Evolutionary conservation across 768 basidiomycete genomes (phyloP), one percentile per base, ranked within the genome.

Genomic region (Sistotremastrum suecicum): DNA sequence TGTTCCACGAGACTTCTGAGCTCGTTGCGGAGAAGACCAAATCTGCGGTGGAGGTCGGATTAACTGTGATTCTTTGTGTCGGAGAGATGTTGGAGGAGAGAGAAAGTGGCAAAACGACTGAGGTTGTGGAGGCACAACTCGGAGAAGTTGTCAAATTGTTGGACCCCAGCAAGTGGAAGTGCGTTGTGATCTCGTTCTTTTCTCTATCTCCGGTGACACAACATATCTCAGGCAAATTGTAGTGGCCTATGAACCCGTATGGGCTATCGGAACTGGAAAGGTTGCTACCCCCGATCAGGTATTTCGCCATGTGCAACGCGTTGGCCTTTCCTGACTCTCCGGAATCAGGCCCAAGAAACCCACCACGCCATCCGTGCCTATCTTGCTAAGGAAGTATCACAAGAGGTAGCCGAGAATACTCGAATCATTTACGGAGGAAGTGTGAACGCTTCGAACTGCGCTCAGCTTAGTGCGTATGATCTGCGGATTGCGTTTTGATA

Each of bases 211-310:
- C 30, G 29, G 43, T 32, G 38, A 39, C 38, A 20, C 36, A 33
- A 41, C 32, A 7, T 8, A 1, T 41, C 47, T 5, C 50, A 92
- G 90, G 57, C 78, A 85, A 51, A 71, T 98, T 57, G 94, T 99
- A 48, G 73, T 99, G 56, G 95, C 95, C 12, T 99, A 92, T 63
- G 89, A 94, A 63, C 88, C 91, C 38, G 88, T 98, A 11, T 98
- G 95, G 94, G 94, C 95, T 34, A 98, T 98, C 61, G 95, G 95
- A 39, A 97, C 94, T 8, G 94, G 94, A 51, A 94, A 85, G 62
- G 92, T 95, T 44, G 94, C 94, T 39, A 87, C 87, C 33, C 69
- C 85, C 0, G 70, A 69, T n/a, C 63, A 63, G 55, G 57, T 56
- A 35, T 37, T 45, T 20, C 20, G 4, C 5, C 30, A 10, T 31